These are phyloP conservation scores for Phytopythium ostracodes DNA, from an alignment of 352 stramenopile species.

Conservation along the genomic window DNA sequence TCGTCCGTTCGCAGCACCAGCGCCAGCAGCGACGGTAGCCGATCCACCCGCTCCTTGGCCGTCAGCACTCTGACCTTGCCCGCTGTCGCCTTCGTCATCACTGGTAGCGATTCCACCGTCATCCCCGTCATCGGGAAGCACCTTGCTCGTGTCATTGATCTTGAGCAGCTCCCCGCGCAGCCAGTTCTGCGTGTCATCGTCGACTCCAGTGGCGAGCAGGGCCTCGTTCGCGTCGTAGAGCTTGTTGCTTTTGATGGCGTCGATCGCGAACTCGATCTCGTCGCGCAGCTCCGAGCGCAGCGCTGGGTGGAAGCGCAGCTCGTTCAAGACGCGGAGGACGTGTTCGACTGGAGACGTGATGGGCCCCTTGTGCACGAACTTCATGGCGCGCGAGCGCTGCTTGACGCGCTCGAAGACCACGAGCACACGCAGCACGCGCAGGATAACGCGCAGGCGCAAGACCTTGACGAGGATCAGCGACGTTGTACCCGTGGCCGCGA, in stretches of 20 bases:
- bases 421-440: slow-evolving; percentile 77
- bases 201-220: slow-evolving; percentile 61
- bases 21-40: background rate
- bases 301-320: slow-evolving; percentile 73
- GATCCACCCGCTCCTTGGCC: slow-evolving; percentile 1
- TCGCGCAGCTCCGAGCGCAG: slow-evolving; percentile 43
- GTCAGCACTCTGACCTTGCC: background rate
- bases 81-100: background rate
- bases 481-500: slow-evolving; percentile 49
- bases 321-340: slow-evolving; percentile 66
- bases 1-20: slow-evolving; percentile 9
- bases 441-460: slow-evolving; percentile 63
- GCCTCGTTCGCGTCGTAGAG: slow-evolving; percentile 81
- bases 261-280: slow-evolving; percentile 78
- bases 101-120: slow-evolving; percentile 12
- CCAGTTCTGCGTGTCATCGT: slow-evolving; percentile 84
- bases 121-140: slow-evolving; percentile 41
- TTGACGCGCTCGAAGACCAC: slow-evolving; percentile 88
- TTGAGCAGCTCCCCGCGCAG: slow-evolving; percentile 73
- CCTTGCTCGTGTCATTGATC: slow-evolving; percentile 61
- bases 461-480: slow-evolving; percentile 70
- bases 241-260: slow-evolving; percentile 84
- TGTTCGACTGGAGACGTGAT: slow-evolving; percentile 81
- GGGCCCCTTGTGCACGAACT: slow-evolving; percentile 59
- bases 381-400: slow-evolving; percentile 70